Conservation (phyloP, 2,329 filamentous ascomycete species). For the Aspergillus tanneri region DNA sequence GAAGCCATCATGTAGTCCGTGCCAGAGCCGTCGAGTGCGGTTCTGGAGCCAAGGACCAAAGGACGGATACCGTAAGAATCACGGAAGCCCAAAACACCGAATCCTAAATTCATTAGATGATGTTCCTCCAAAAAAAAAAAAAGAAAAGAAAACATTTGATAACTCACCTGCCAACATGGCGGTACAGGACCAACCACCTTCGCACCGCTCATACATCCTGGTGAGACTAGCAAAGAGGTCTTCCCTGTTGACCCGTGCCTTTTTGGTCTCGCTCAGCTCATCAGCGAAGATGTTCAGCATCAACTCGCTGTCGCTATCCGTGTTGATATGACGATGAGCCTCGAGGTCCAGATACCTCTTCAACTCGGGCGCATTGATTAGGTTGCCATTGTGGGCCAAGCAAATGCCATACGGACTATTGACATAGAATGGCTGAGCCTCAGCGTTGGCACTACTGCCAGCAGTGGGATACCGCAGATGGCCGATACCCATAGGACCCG, state of each 20-base stretch:
- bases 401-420: constrained; percentile 82
- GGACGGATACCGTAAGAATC: constrained; percentile 81
- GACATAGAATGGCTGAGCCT: constrained; percentile 91
- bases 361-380: constrained; percentile 74
- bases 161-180: constrained; percentile 70
- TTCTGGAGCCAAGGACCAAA: constrained; percentile 72
- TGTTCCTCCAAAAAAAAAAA: background rate
- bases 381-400: constrained; percentile 82
- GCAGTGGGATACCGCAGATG: constrained; percentile 89
- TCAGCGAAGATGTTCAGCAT: constrained; percentile 87
- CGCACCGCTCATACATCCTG: constrained; percentile 69
- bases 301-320: constrained; percentile 82
- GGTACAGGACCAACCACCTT: constrained; percentile 76
- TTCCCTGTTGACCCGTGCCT: constrained; percentile 73
- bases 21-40: constrained; percentile 63
- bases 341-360: constrained; percentile 71
- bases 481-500: constrained; percentile 81
- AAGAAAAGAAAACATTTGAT: constrained; percentile 27
- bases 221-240: constrained; percentile 73
- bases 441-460: constrained; percentile 77
- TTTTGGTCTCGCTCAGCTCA: constrained; percentile 75
- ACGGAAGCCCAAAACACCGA: constrained; percentile 75
- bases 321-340: constrained; percentile 84
- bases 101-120: constrained; percentile 50
- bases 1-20: constrained; percentile 90